Evolutionary conservation across 2,329 filamentous ascomycete genomes (phyloP).

Genomic region (Xylariaceae sp.): DNA sequence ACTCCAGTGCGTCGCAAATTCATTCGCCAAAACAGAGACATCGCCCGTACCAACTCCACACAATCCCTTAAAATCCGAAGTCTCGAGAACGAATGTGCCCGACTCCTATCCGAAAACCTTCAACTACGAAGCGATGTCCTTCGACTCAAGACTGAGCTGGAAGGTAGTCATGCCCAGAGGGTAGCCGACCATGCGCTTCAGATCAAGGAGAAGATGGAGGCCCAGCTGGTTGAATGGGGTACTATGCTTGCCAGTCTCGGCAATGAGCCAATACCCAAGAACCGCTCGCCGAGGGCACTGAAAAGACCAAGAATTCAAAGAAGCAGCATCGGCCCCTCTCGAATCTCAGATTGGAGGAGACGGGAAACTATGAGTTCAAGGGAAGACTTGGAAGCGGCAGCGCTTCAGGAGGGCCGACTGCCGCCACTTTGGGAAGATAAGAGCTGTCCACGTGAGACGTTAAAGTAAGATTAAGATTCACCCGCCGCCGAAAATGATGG

Average conservation of each 20-base stretch:
- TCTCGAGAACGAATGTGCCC: conserved; percentile 69
- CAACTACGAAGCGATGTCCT: conserved; percentile 65
- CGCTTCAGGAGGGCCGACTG: conserved; percentile 50
- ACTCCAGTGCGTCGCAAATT: conserved; percentile 68
- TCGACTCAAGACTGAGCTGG: conserved; percentile 61
- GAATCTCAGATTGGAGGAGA: conserved; percentile 51
- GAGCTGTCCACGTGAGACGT: conserved; percentile 58
- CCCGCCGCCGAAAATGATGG: background rate
- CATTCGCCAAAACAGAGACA: conserved; percentile 76
- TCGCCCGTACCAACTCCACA: conserved; percentile 71
- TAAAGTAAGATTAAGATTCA: conserved; percentile 46
- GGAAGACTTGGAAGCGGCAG: conserved; percentile 44
- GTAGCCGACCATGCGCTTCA: conserved; percentile 60
- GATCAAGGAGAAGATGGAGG: conserved; percentile 66
- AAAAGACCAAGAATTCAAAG: conserved; percentile 39
- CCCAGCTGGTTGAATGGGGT: conserved; percentile 66
- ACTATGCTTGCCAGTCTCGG: conserved; percentile 62
- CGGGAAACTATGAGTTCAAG: conserved; percentile 43
- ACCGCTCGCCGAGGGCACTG: conserved; percentile 38
- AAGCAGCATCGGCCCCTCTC: conserved; percentile 37
- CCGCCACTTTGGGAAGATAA: conserved; percentile 67
- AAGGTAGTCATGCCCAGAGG: conserved; percentile 53
- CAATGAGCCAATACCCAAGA: conserved; percentile 48
- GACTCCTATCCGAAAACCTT: conserved; percentile 73
- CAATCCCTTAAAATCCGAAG: conserved; percentile 72